phyloP scores from a whole-genome alignment of 495 filamentous ascomycete species.

The Annulohypoxylon stygium region DNA sequence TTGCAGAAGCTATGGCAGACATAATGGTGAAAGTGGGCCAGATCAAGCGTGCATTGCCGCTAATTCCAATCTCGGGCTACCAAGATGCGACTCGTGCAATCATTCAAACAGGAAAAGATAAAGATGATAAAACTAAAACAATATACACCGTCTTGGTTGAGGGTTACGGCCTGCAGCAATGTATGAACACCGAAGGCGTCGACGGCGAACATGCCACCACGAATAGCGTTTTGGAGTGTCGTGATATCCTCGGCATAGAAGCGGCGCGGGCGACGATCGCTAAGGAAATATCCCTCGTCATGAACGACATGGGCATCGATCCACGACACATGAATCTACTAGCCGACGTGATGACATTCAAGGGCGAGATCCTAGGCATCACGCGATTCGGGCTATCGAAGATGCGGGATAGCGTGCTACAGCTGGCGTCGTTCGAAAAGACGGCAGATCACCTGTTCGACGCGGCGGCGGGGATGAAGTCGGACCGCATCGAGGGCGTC shows the following conservation, averaged over 20 bases:
- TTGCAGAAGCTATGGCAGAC: conserved; percentile 70
- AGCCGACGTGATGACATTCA: conserved; percentile 99
- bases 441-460: conserved; percentile 98
- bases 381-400: conserved; percentile 96
- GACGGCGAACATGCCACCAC: conserved; percentile 76
- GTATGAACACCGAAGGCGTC: conserved; percentile 93
- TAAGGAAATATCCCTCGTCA: conserved; percentile 81
- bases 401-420: conserved; percentile 94
- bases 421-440: conserved; percentile 98
- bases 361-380: conserved; percentile 97
- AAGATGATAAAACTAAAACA: conserved; percentile 61
- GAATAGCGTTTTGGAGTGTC: conserved; percentile 92
- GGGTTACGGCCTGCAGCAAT: conserved; percentile 88
- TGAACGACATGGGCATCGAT: conserved; percentile 95
- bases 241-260: conserved; percentile 96
- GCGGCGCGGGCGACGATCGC: conserved; percentile 89
- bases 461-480: conserved; percentile 89
- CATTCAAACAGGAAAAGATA: conserved; percentile 72
- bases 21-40: conserved; percentile 84
- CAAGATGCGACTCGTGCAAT: conserved; percentile 87
- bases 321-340: conserved; percentile 98
- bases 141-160: conserved; percentile 87
- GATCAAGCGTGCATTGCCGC: conserved; percentile 83
- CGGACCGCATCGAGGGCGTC: conserved; percentile 89
- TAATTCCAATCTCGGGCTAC: conserved; percentile 86